Evolutionary conservation across 2,329 filamentous ascomycete genomes (phyloP), one percentile per base, ranked within the genome.

Genomic region (Arthrobotrys sinensis): DNA sequence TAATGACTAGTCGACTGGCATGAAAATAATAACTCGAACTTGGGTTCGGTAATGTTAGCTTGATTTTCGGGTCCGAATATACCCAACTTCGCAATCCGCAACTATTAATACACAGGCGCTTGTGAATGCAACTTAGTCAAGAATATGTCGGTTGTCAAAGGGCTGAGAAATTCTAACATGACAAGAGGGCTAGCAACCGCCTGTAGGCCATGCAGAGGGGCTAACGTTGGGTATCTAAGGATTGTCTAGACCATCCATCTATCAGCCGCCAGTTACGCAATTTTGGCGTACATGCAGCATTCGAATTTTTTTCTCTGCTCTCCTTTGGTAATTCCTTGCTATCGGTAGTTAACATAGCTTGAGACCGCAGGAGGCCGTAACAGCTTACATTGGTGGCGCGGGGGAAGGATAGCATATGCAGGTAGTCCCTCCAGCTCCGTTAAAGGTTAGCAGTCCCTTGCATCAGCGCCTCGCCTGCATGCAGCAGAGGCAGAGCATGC

Each of bases 231-330:
- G 45, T 48, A 43, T 28, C 36, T 19, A 60, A 60, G 16, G n/a
- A n/a, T 60, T 60, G 55, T 43, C 55, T 36, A 60, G 55, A 43
- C 55, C 36, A 60, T 43, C 36, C 19, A 16, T 19, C 36, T 60
- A 60, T 60, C 55, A 60, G 55, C 55, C 24, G 28, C 36, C n/a
- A 36, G 52, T 57, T 38, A 57, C 52, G 52, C 52, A 43, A 60
- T 60, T 60, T 60, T 60, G 36, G 36, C 52, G 52, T 38, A 36
- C 52, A 38, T 57, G 52, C 52, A 21, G 34, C 52, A 38, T 40
- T 34, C 11, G 16, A 32, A 21, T 57, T 57, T 57, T 53, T 38
- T 6, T 43, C 4, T 40, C n/a, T 38, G 16, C 8, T 16, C 36
- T 16, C 16, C 55, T 60, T 16, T 60, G 55, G 36, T 32, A 43